Percentiles rank a stretch among this genome's conserved stretches.
Conservation (phyloP, 371 early-diverging fungal species). For the Mucor circinelloides region DNA sequence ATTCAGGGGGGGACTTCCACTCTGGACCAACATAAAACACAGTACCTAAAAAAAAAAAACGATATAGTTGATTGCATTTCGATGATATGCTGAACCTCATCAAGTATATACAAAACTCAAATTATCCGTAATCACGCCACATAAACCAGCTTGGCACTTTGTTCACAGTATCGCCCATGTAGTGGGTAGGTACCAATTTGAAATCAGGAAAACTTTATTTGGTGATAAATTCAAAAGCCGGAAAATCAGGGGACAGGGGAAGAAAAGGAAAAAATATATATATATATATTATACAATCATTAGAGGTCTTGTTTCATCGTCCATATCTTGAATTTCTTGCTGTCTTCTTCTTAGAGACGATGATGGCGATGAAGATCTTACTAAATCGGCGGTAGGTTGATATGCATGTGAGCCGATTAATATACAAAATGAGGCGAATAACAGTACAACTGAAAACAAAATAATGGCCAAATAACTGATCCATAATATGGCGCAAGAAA, state of each 20-base stretch:
- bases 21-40: too few relatives aligned
- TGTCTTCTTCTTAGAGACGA: neutral
- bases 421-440: conserved; percentile 29
- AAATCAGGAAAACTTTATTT: neutral
- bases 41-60: too few relatives aligned
- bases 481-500: conserved; percentile 26
- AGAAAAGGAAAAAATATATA: neutral
- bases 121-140: too few relatives aligned
- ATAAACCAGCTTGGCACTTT: too few relatives aligned
- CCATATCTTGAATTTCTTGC: neutral
- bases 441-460: conserved; percentile 17
- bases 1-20: too few relatives aligned
- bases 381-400: neutral
- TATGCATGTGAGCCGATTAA: conserved; percentile 20
- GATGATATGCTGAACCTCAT: too few relatives aligned
- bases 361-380: neutral
- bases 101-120: too few relatives aligned
- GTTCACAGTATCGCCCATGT: too few relatives aligned
- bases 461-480: conserved; percentile 26
- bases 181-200: too few relatives aligned
- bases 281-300: conserved; percentile 7
- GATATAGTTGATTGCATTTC: too few relatives aligned
- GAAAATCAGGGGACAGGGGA: neutral
- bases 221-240: neutral
- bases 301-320: conserved; percentile 18